A percentile compares a stretch with the other conserved stretches of the same genome.
These are phyloP conservation scores for Sonneratia caseolaris DNA, from an alignment of 345 rosid species.

Conservation along the genomic window DNA sequence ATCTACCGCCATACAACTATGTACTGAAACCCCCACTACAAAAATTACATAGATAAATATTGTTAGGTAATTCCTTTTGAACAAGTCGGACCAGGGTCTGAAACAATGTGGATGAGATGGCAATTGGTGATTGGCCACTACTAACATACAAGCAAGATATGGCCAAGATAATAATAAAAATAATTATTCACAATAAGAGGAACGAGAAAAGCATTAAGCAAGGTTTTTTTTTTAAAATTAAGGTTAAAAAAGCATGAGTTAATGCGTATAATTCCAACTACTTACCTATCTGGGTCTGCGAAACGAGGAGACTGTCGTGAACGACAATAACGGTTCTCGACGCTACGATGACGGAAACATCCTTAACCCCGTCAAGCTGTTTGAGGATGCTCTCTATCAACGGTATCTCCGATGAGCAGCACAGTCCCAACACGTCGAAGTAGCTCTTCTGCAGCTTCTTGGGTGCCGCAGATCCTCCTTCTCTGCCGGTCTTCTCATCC, in stretches of 20 bases:
- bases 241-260: neutral
- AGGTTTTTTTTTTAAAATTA: too few relatives aligned
- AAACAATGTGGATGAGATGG: neutral
- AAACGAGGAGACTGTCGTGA: constrained; percentile 57
- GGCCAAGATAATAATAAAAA: neutral
- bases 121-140: neutral
- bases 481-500: neutral
- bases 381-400: constrained; percentile 54
- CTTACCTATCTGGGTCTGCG: constrained; percentile 72
- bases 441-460: constrained; percentile 58
- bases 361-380: constrained; percentile 54
- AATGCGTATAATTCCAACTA: too few relatives aligned
- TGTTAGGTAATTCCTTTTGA: neutral
- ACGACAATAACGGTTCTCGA: constrained; percentile 77
- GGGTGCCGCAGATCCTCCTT: neutral
- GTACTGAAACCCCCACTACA: too few relatives aligned
- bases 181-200: neutral
- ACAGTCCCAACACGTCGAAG: constrained; percentile 75
- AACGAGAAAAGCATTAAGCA: neutral
- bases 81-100: neutral
- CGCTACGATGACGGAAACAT: constrained; percentile 61
- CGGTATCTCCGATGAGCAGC: constrained; percentile 88
- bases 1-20: too few relatives aligned
- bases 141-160: neutral
- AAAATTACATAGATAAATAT: too few relatives aligned